A percentile compares a stretch with the other conserved stretches of the same genome.
These are phyloP conservation scores for Aureobasidium sp. DNA, from an alignment of 2,329 filamentous ascomycete genomes.

Conservation along the genomic window DNA sequence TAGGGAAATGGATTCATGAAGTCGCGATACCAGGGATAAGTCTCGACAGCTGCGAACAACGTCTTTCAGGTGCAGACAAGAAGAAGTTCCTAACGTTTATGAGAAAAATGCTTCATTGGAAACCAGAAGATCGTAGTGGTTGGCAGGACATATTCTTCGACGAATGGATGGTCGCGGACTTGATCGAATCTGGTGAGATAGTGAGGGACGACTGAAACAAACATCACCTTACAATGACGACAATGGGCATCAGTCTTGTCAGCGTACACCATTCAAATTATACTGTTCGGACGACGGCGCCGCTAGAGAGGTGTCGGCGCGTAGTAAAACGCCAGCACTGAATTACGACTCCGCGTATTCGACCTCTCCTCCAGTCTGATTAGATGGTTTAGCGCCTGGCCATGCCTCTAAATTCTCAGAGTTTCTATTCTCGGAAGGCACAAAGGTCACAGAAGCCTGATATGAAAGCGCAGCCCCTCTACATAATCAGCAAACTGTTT, in stretches of 20 bases:
- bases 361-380: not conserved
- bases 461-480: not conserved
- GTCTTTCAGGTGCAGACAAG: constrained; percentile 23
- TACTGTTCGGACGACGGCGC: not conserved
- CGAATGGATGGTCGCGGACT: constrained; percentile 22
- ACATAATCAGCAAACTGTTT: not conserved
- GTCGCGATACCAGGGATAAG: constrained; percentile 24
- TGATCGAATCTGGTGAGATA: constrained; percentile 19
- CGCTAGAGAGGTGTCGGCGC: not conserved
- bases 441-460: not conserved
- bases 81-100: constrained; percentile 26
- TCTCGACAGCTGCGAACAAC: constrained; percentile 22
- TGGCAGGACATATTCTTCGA: constrained; percentile 19
- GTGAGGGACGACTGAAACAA: constrained; percentile 4
- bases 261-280: not conserved
- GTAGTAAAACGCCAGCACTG: not conserved
- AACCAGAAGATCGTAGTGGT: constrained; percentile 22
- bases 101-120: constrained; percentile 30
- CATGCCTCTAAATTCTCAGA: not conserved
- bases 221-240: not conserved
- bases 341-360: not conserved
- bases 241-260: not conserved
- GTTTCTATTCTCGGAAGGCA: not conserved
- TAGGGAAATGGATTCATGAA: constrained; percentile 25
- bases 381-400: not conserved